Base-by-base conservation (phyloP, 2,329 filamentous ascomycete species). In the Proliferodiscus dingleyae region DNA sequence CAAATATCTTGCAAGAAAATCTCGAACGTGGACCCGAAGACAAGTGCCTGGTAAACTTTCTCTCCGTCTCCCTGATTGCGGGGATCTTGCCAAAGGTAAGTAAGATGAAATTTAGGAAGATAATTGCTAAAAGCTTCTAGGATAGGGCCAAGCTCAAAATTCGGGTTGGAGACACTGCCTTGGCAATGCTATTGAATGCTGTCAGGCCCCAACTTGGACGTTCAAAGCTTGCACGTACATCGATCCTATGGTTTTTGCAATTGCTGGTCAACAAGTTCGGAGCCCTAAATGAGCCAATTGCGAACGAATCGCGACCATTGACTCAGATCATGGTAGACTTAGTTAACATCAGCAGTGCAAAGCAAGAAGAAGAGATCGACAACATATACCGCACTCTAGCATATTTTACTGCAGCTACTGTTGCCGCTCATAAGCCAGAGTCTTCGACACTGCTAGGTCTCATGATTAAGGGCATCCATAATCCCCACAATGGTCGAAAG, bases 181-280 rank as follows among this genome's bases (percentile, higher is more conserved):
- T 44, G 3, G 30, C 49, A 2, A 61, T 61, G 56, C 50, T 62
- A 15, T 24, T 37, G 10, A 57, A 56, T 37, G 49, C 54, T 0
- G 43, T 55, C 24, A 50, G 47, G 24, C 44, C 3, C 16, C 50
- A 4, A 47, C 34, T 13, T 22, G 48, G 2, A 40, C 49, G 29
- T 50, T 56, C 7, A 43, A n/a, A 34, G 15, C 38, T 50, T 15
- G 45, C 47, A n/a, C 52, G 47, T 6, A 45, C 52, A 2, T 51
- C 55, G 9, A 58, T 61, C 40, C 39, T 61, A 4, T 51, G 46
- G 19, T 48, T 56, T 21, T 32, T 62, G 2, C 59, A 63, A 32
- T 43, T 64, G 4, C 37, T 62, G 0, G 46, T 64, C 10, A 63
- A 61, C 39, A 64, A 64, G 29, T 64, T 60, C 21, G 41, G 42